phyloP scores from a whole-genome alignment of 345 rosid species.

The Turritis glabra region DNA sequence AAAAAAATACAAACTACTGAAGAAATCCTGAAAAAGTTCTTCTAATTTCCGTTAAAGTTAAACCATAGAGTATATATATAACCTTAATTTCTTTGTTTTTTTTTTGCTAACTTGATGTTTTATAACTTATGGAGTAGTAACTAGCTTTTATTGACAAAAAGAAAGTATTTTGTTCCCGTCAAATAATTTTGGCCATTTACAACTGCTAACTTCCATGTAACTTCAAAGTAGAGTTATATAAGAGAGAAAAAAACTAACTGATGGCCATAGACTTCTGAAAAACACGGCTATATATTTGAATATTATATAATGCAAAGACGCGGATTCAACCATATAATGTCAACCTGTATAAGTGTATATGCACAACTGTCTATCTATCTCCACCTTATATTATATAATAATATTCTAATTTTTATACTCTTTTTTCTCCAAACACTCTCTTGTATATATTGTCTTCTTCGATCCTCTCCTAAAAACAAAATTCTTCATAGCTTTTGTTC shows the following conservation, averaged over 20 bases:
- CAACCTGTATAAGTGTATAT: conserved; percentile 33
- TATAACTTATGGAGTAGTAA: too few species aligned
- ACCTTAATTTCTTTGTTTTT: too few species aligned
- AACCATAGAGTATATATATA: background rate
- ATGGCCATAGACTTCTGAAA: conserved; percentile 18
- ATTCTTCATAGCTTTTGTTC: background rate
- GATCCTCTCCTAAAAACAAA: conserved; percentile 26
- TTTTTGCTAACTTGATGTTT: too few species aligned
- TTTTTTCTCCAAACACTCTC: conserved; percentile 32
- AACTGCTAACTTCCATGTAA: conserved; percentile 15
- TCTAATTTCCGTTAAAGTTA: conserved; percentile 25
- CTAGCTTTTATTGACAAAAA: too few species aligned
- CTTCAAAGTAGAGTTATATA: conserved; percentile 17
- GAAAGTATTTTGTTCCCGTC: too few species aligned
- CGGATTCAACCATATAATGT: conserved; percentile 40
- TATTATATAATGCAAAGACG: conserved; percentile 27
- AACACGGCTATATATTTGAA: conserved; percentile 28
- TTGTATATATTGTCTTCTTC: conserved; percentile 24
- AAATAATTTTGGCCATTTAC: background rate
- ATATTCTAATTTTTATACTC: too few species aligned
- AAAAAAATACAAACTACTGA: too few species aligned
- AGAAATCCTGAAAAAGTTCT: too few species aligned
- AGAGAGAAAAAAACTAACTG: background rate
- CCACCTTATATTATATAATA: conserved; percentile 35
- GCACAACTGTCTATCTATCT: conserved; percentile 44